Evolutionary conservation across 192 early-diverging fungal genomes (phyloP).

Genomic region (Chytriomyces hyalinus): DNA sequence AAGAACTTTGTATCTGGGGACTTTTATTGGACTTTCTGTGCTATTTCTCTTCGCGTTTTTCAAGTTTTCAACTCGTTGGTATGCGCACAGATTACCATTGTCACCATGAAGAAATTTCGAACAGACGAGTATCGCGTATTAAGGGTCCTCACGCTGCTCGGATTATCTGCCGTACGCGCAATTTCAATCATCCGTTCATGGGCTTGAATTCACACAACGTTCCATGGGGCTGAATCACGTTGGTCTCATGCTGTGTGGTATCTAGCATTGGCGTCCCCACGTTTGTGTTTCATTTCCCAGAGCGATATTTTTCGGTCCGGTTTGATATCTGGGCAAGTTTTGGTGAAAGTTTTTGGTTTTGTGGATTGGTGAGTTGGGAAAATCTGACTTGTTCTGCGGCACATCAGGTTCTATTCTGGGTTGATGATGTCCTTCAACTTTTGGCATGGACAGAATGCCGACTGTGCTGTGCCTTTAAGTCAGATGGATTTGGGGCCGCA

Average conservation of each 20-base stretch:
- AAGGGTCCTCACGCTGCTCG: background rate
- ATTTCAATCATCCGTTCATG: background rate
- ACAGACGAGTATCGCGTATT: background rate
- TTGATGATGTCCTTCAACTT: background rate
- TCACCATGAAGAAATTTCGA: background rate
- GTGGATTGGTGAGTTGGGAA: too few species aligned
- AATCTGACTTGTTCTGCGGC: too few species aligned
- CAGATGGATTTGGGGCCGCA: background rate
- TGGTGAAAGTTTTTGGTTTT: background rate
- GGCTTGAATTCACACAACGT: background rate
- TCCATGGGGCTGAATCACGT: background rate
- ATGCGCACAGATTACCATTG: background rate
- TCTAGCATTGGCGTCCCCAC: constrained; percentile 70
- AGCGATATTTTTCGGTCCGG: constrained; percentile 78
- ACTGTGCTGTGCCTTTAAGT: background rate
- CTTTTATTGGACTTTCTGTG: background rate
- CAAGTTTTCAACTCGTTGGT: background rate
- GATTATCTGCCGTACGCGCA: background rate
- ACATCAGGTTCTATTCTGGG: background rate
- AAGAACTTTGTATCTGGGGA: constrained; percentile 39
- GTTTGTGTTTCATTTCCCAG: constrained; percentile 82
- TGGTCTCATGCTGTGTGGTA: background rate
- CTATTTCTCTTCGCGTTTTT: too few species aligned
- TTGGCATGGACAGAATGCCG: background rate
- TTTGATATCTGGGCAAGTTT: constrained; percentile 76